Conservation (phyloP, 129 eudicot species). For the Helichrysum umbraculigerum region DNA sequence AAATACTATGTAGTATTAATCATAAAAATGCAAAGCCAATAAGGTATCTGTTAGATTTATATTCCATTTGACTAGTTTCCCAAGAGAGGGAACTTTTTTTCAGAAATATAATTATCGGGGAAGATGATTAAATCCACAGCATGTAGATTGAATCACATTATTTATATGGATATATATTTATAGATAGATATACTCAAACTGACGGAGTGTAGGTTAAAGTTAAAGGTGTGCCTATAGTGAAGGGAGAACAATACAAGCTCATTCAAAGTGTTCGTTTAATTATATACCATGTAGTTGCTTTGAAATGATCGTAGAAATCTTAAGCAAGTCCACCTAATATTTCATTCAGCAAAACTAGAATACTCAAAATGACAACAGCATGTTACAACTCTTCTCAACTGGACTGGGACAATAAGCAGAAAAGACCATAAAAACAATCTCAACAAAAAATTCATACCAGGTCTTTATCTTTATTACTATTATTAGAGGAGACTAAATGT, state of each 20-base stretch:
- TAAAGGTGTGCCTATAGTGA: not conserved
- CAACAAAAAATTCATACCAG: not conserved
- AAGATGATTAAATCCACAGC: too few relatives aligned
- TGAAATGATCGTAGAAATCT: not conserved
- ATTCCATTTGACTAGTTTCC: not conserved
- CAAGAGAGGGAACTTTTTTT: not conserved
- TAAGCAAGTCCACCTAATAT: not conserved
- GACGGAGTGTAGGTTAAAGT: not conserved
- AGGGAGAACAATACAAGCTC: not conserved
- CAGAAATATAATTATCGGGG: not conserved
- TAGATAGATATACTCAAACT: not conserved
- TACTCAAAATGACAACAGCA: not conserved
- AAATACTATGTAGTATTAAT: not conserved
- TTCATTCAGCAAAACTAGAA: not conserved
- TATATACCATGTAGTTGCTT: not conserved
- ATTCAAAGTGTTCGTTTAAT: not conserved
- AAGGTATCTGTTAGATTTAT: not conserved
- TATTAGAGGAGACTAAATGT: too few relatives aligned
- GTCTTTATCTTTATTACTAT: too few relatives aligned
- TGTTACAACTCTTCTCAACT: constrained; percentile 3
- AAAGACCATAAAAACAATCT: not conserved
- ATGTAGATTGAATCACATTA: too few relatives aligned
- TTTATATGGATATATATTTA: too few relatives aligned
- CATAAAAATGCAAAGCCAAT: not conserved
- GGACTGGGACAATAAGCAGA: not conserved